Evolutionary conservation across 2,329 filamentous ascomycete species (phyloP).

Genomic region (Escovopsis sp.): DNA sequence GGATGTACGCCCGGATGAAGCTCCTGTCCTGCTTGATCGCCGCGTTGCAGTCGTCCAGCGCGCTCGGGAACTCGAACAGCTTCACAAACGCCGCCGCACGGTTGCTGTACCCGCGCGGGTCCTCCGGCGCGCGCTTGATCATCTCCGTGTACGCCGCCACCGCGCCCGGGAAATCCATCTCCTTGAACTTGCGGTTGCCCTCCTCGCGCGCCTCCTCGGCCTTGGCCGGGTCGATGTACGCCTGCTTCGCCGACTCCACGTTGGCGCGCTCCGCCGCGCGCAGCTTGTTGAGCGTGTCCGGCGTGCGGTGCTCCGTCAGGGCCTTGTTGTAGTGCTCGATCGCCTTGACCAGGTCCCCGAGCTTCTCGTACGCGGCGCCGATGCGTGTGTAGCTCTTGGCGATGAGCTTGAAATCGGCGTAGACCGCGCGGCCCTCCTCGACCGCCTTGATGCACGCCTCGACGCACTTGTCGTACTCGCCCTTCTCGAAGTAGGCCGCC

Average conservation of each 20-base stretch:
- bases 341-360: conserved; percentile 63
- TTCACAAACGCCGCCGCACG: conserved; percentile 94
- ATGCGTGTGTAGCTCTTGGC: conserved; percentile 97
- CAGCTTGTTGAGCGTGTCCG: conserved; percentile 85
- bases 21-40: conserved; percentile 82
- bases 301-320: conserved; percentile 89
- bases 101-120: conserved; percentile 92
- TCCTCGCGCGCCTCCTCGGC: conserved; percentile 91
- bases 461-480: conserved; percentile 77
- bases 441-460: conserved; percentile 78
- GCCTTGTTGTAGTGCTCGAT: conserved; percentile 87
- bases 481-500: conserved; percentile 91
- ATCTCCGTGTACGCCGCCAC: conserved; percentile 93
- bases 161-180: conserved; percentile 84
- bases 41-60: conserved; percentile 78
- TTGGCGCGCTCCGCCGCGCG: conserved; percentile 80
- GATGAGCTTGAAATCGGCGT: conserved; percentile 95
- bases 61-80: conserved; percentile 86
- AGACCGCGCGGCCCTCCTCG: conserved; percentile 74
- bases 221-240: conserved; percentile 81
- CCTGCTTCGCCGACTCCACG: conserved; percentile 55
- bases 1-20: conserved; percentile 91
- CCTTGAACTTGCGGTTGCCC: conserved; percentile 95
- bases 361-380: conserved; percentile 83
- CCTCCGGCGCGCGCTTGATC: conserved; percentile 86